Evolutionary conservation across 2,329 filamentous ascomycete genomes (phyloP), one percentile per base, ranked within the genome.

Genomic region (Tolypocladium tropicale): DNA sequence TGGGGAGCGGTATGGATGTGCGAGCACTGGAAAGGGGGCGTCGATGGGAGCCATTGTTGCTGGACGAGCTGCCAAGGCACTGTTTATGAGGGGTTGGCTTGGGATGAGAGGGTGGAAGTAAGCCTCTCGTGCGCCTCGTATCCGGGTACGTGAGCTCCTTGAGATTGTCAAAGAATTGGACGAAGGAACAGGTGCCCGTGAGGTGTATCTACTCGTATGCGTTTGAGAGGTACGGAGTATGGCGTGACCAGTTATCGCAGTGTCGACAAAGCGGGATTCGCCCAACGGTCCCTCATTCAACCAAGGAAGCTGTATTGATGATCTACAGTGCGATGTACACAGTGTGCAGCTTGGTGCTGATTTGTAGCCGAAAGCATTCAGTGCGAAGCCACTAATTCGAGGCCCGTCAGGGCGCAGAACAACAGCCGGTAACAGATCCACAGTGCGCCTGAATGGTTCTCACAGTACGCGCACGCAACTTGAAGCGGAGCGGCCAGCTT

Each of bases 1-100:
- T 5, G 71, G 67, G 6, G 76, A 77, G 25, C 68, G 63, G 59
- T 76, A 79, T 0, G 72, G 74, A 58, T 80, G 78, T 16, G 75
- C 76, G 6, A 67, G 71, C n/a, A 75, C 72, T 16, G 71, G 59
- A 55, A 77, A 80, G 4, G 74, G 67, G 18, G 61, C 62, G 18
- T 62, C 56, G 37, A 5, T 7, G 30, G 61, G 56, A 51, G 61
- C 52, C 70, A 71, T 72, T 21, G 37, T 55, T 49, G 43, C 54
- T 5, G 23, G 25, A 52, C 4, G 52, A 34, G 33, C 52, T 9
- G 58, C 56, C n/a, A 39, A 11, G 7, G 21, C 5, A 9, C 28
- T 50, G 46, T 18, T 32, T 33, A 12, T n/a, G 28, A 48, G 16
- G 14, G 43, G 41, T 25, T 48, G 25, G 46, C 9, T 49, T 49